Evolutionary conservation across 1,139 yeast species (phyloP).

Genomic region (Blastobotrys arbuscula): DNA sequence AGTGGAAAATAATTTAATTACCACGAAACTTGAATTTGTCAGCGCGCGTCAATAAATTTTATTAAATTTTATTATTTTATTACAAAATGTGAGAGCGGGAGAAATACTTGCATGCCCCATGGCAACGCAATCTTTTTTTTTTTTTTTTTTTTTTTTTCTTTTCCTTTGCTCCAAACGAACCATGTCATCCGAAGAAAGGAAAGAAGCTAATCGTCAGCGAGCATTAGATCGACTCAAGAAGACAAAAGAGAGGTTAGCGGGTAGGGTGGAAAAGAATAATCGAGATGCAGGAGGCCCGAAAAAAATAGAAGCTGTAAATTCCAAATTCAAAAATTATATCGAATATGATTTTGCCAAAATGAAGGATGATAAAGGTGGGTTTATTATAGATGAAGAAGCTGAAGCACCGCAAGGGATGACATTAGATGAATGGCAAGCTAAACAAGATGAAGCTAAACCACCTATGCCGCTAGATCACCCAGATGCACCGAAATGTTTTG

Average conservation of each 20-base stretch:
- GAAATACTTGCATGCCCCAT: too few species aligned
- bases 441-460: conserved; percentile 37
- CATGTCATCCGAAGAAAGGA: conserved; percentile 1
- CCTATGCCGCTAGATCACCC: conserved; percentile 42
- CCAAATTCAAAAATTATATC: conserved; percentile 54
- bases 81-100: too few species aligned
- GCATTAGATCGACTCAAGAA: conserved; percentile 55
- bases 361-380: conserved; percentile 87
- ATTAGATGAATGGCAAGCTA: conserved; percentile 73
- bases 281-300: conserved; percentile 5
- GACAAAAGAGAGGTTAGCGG: conserved; percentile 33
- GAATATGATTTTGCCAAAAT: conserved; percentile 90
- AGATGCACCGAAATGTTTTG: conserved; percentile 69
- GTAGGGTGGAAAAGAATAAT: conserved; percentile 7
- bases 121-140: not conserved
- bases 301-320: conserved; percentile 23
- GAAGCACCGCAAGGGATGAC: conserved; percentile 40
- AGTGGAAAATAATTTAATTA: not conserved
- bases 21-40: not conserved
- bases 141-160: not conserved
- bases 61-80: too few species aligned
- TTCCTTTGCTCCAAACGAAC: not conserved
- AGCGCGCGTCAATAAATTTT: not conserved
- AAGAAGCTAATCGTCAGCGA: conserved; percentile 52
- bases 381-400: conserved; percentile 45